A percentile compares a stretch with the other conserved stretches of the same genome.
Conservation (phyloP, 2,329 filamentous ascomycete species). For the Penicillium sp. region DNA sequence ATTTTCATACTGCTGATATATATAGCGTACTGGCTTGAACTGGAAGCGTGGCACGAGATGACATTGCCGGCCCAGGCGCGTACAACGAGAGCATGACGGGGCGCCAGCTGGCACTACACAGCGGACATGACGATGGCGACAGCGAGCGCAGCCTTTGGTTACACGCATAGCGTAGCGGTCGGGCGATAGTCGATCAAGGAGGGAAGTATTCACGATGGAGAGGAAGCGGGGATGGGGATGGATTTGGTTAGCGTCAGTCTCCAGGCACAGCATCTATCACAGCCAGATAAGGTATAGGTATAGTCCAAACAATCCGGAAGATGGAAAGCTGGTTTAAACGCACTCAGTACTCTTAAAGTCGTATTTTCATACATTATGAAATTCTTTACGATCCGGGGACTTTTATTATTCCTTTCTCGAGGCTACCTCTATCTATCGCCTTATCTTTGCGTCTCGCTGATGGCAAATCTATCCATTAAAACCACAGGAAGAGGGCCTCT, state of each 20-base stretch:
- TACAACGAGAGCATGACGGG: conserved; percentile 17
- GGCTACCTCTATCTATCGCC: no score
- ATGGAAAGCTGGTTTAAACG: no score
- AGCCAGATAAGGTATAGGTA: no score
- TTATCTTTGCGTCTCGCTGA: no score
- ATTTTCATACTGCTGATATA: conserved; percentile 17
- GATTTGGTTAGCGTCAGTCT: not conserved
- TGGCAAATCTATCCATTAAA: no score
- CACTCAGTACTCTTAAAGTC: no score
- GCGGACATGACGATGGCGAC: conserved; percentile 22
- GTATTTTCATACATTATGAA: no score
- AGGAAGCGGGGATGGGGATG: not conserved
- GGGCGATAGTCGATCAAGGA: not conserved
- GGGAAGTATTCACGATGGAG: not conserved
- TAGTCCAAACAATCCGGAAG: no score
- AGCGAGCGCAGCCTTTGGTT: conserved; percentile 19
- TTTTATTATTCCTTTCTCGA: no score
- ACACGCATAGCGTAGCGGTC: conserved; percentile 6
- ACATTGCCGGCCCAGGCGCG: conserved; percentile 16
- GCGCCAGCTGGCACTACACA: conserved; percentile 17
- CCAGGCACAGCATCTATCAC: no score
- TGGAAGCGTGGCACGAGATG: conserved; percentile 20
- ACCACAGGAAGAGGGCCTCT: no score
- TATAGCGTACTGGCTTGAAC: conserved; percentile 19
- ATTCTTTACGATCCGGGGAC: no score